These are phyloP conservation scores for Venturia asperata DNA, from an alignment of 2,329 filamentous ascomycete genomes.

Conservation along the genomic window DNA sequence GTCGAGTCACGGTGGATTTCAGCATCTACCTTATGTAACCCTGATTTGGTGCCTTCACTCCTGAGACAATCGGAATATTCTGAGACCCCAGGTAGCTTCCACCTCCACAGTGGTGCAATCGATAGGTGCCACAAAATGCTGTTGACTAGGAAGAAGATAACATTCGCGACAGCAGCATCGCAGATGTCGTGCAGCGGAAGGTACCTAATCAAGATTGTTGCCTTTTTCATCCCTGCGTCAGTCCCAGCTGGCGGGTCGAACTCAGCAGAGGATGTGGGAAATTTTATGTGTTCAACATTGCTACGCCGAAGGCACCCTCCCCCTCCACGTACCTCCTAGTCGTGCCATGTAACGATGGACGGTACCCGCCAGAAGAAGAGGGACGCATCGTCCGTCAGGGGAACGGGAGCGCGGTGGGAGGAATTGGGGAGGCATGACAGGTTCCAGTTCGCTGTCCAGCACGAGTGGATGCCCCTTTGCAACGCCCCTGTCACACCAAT, in stretches of 20 bases:
- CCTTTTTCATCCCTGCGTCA: neutral
- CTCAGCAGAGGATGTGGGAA: neutral
- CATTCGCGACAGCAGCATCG: neutral
- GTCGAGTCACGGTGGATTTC: neutral
- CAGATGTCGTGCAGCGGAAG: constrained; percentile 13
- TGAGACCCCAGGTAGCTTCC: neutral
- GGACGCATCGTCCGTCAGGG: neutral
- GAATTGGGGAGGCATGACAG: neutral
- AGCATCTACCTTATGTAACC: neutral
- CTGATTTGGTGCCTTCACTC: neutral
- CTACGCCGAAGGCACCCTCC: neutral
- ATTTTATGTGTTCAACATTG: neutral
- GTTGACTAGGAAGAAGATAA: neutral
- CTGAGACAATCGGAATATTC: neutral
- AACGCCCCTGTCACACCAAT: constrained; percentile 8
- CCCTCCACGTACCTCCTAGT: neutral
- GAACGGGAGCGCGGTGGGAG: neutral
- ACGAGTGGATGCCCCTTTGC: constrained; percentile 6
- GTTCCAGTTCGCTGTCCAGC: constrained; percentile 3
- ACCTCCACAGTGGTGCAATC: neutral
- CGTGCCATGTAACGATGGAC: neutral
- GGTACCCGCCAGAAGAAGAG: neutral
- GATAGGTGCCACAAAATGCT: neutral
- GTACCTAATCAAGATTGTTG: neutral
- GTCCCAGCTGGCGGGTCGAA: neutral